Conservation (phyloP, 2,329 filamentous ascomycete genomes). For the Paecilomyces sp. region DNA sequence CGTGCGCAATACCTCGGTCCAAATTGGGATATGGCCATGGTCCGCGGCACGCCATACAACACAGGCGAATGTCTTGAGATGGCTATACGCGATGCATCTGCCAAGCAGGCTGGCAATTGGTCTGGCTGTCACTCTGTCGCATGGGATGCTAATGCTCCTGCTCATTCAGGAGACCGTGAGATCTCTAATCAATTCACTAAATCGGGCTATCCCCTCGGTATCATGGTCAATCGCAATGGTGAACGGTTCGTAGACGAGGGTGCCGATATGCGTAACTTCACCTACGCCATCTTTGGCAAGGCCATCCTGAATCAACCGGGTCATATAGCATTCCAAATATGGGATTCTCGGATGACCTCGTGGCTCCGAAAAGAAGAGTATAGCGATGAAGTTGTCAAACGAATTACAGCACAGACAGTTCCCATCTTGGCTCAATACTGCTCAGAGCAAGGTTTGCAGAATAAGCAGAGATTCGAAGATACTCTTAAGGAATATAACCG, state of each 20-base stretch:
- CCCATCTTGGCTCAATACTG: conserved; percentile 47
- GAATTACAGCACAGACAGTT: conserved; percentile 36
- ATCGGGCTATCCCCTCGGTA: conserved; percentile 58
- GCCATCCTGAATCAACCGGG: conserved; percentile 55
- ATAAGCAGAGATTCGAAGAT: conserved; percentile 21
- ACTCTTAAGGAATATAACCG: conserved; percentile 54
- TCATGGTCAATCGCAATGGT: conserved; percentile 57
- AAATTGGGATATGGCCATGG: conserved; percentile 56
- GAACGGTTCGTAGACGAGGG: conserved; percentile 61
- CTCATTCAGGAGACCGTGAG: conserved; percentile 49
- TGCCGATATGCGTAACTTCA: conserved; percentile 58
- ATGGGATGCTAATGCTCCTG: conserved; percentile 58
- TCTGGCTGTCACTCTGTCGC: conserved; percentile 58
- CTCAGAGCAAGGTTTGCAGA: conserved; percentile 37
- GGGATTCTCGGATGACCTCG: conserved; percentile 46
- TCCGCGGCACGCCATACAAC: conserved; percentile 59
- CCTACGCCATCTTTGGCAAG: conserved; percentile 59
- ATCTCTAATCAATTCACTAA: conserved; percentile 63
- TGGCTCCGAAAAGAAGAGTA: conserved; percentile 59
- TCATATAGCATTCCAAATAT: conserved; percentile 57
- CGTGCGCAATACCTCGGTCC: conserved; percentile 50
- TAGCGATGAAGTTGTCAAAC: conserved; percentile 48
- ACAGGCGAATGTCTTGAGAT: conserved; percentile 52
- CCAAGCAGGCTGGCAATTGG: conserved; percentile 52
- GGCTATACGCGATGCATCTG: conserved; percentile 45